These are phyloP conservation scores for Cystobasidium sp. DNA, from an alignment of 1,284 basidiomycete genomes.

Conservation along the genomic window DNA sequence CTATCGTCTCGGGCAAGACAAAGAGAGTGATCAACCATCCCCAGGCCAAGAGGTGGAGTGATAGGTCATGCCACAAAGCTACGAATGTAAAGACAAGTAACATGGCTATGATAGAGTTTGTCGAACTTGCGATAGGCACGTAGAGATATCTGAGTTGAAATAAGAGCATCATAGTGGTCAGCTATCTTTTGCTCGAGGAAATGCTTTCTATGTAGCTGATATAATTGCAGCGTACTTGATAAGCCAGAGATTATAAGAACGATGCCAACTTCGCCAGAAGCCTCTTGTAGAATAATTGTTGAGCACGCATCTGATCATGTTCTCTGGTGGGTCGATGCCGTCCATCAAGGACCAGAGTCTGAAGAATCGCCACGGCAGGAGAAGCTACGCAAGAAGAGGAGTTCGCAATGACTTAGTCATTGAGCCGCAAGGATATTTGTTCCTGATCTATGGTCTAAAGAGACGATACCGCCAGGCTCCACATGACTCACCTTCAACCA, in stretches of 20 bases:
- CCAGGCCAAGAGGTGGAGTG: constrained; percentile 87
- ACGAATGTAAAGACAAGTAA: constrained; percentile 93
- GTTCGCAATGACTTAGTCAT: no score
- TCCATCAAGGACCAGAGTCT: constrained; percentile 90
- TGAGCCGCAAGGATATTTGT: no score
- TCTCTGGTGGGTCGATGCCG: constrained; percentile 92
- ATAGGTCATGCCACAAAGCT: constrained; percentile 97
- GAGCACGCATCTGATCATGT: constrained; percentile 98
- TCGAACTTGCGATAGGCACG: constrained; percentile 81
- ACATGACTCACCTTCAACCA: constrained; percentile 81
- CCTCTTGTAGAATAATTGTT: constrained; percentile 94
- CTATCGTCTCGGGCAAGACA: constrained; percentile 81
- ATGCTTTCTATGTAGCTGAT: constrained; percentile 22
- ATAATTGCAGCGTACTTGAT: constrained; percentile 65
- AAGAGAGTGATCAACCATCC: constrained; percentile 94
- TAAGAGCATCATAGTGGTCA: neutral
- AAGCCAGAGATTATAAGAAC: constrained; percentile 95
- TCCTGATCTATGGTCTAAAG: no score
- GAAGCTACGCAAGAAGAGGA: no score
- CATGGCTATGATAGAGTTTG: constrained; percentile 70
- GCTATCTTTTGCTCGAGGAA: no score
- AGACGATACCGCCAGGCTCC: constrained; percentile 18
- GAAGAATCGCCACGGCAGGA: constrained; percentile 97
- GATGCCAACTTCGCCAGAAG: constrained; percentile 97
- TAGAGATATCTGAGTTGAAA: constrained; percentile 77